A percentile compares a stretch with the other conserved stretches of the same genome.
Conservation (phyloP, 306 rosid species). For the Fragaria ananassa region DNA sequence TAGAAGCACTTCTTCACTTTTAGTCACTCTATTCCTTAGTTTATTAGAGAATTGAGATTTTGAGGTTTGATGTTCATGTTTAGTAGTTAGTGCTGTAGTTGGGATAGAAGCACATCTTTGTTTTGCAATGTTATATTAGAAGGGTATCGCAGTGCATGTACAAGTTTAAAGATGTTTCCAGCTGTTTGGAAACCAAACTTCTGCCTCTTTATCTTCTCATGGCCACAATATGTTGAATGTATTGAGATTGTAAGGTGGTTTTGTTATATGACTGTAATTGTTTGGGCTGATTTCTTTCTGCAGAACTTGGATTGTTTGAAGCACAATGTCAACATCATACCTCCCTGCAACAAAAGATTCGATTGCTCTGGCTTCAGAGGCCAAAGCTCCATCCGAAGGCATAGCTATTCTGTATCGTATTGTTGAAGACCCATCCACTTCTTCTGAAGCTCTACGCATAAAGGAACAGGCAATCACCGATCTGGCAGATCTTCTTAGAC, state of each 20-base stretch:
- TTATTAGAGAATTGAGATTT: not conserved
- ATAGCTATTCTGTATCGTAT: constrained; percentile 73
- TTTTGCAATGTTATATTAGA: not conserved
- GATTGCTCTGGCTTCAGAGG: constrained; percentile 64
- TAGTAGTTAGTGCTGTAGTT: not conserved
- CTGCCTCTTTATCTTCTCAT: not conserved
- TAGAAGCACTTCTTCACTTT: not conserved
- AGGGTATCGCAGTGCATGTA: not conserved
- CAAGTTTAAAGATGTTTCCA: not conserved
- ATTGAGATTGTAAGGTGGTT: not conserved
- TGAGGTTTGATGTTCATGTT: not conserved
- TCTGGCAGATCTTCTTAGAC: constrained; percentile 69
- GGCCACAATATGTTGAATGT: not conserved
- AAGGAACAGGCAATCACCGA: constrained; percentile 83
- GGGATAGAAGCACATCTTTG: not conserved
- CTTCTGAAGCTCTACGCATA: constrained; percentile 76
- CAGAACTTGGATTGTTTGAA: constrained; percentile 35
- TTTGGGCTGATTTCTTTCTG: constrained; percentile 21
- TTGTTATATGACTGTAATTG: not conserved
- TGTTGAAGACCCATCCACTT: constrained; percentile 78
- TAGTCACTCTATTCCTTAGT: not conserved
- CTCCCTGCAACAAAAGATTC: constrained; percentile 81
- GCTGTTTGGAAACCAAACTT: not conserved
- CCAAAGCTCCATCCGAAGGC: constrained; percentile 57
- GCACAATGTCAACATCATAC: constrained; percentile 65